Percentiles rank a stretch among this genome's conserved stretches.
Evolutionary conservation across 805 yeast species (phyloP).

Genomic region (Lipomyces sp.): DNA sequence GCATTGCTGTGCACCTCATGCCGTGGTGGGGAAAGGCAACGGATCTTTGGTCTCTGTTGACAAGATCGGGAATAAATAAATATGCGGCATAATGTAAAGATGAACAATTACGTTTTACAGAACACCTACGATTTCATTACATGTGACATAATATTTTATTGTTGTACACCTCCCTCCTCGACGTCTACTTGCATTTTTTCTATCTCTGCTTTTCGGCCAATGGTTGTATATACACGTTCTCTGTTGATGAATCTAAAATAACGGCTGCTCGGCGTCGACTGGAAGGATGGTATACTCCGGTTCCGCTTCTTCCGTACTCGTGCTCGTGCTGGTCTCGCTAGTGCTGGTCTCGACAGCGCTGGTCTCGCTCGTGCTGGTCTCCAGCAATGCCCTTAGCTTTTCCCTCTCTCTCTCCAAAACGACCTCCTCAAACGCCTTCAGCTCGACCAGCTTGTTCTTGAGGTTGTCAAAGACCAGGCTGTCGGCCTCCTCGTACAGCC

Average conservation of each 20-base stretch:
- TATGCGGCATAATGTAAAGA: too few relatives aligned
- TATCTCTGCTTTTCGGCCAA: neutral
- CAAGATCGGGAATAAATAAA: too few relatives aligned
- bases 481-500: conserved; percentile 75
- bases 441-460: conserved; percentile 34
- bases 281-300: neutral
- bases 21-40: too few relatives aligned
- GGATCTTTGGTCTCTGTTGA: too few relatives aligned
- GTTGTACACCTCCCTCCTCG: too few relatives aligned
- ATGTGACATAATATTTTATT: too few relatives aligned
- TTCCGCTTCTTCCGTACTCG: neutral
- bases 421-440: conserved; percentile 25
- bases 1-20: too few relatives aligned
- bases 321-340: too few relatives aligned
- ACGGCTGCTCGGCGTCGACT: neutral
- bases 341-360: too few relatives aligned
- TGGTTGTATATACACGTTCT: neutral
- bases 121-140: too few relatives aligned
- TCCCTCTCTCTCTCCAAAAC: conserved; percentile 19
- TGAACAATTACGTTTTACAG: too few relatives aligned
- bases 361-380: neutral
- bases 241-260: too few relatives aligned
- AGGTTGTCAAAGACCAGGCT: conserved; percentile 45
- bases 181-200: neutral
- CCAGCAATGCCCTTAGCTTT: conserved; percentile 1